Evolutionary conservation across 1,284 basidiomycete genomes (phyloP).

Genomic region (Pascua sp.): DNA sequence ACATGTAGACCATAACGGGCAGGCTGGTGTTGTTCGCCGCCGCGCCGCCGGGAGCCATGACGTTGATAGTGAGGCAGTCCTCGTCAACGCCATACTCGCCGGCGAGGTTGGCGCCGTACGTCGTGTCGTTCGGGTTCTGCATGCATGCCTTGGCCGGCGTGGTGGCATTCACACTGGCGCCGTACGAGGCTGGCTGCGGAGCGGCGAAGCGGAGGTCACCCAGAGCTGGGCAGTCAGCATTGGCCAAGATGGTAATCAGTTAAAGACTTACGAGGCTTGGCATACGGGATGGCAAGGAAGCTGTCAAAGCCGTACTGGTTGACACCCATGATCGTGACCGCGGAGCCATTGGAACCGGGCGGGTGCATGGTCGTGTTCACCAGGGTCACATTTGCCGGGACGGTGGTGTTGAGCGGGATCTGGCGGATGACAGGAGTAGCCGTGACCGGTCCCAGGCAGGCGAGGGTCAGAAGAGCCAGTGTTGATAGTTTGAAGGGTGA

Average conservation of each 20-base stretch:
- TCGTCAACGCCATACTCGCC: constrained; percentile 29
- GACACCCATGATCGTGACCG: no score
- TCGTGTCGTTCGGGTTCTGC: constrained; percentile 19
- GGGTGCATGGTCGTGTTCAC: no score
- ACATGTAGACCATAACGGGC: constrained; percentile 42
- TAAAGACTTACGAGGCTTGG: constrained; percentile 2
- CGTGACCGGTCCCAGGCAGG: no score
- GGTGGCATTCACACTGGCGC: constrained; percentile 31
- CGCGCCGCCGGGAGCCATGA: constrained; percentile 31
- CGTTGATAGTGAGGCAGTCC: constrained; percentile 50
- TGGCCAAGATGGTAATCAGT: no score
- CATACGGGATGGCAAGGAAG: constrained; percentile 7
- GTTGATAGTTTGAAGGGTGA: no score
- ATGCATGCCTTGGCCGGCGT: constrained; percentile 41
- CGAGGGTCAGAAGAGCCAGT: no score
- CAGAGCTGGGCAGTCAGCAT: constrained; percentile 49
- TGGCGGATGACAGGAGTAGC: no score
- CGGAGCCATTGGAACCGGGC: no score
- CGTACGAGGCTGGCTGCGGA: constrained; percentile 35
- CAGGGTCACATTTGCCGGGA: no score
- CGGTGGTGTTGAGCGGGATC: no score
- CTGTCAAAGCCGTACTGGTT: background rate
- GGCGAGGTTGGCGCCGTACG: constrained; percentile 22
- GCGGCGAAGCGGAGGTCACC: constrained; percentile 48
- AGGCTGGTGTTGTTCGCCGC: constrained; percentile 22